Base-by-base conservation (phyloP, 306 rosid species). In the Ormosia emarginata region DNA sequence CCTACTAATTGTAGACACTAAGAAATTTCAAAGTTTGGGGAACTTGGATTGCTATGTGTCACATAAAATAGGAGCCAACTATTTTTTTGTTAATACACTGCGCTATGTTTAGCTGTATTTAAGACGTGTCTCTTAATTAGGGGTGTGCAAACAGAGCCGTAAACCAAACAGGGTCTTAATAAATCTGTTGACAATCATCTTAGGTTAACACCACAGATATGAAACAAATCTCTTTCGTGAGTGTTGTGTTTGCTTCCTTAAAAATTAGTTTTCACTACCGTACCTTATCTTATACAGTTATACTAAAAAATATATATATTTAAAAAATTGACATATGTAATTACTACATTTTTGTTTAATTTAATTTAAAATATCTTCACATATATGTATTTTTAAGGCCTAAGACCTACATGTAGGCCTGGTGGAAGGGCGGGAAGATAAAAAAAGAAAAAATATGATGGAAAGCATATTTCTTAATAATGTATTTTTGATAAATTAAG, bases 1-100 rank as follows among this genome's bases (percentile, higher is more conserved):
- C 57, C 37, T 36, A 41, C n/a, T 39, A 40, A 64, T 33, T 77
- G 82, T 70, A 36, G 82, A 82, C 72, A 67, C 61, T 47, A 10
- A 5, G 24, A 69, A 79, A 52, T 63, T 64, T 80, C 80, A 79
- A 75, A 55, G 12, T 33, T 6, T 4, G 36, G 14, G 61, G 30
- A 43, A 55, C 30, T 76, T 58, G 55, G 36, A 50, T 33, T 37
- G 24, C 2, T 32, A 32, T 34, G 67, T 62, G 34, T 73, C 34
- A 50, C 67, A 43, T 5, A 24, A 73, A 77, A 11, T 53, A 44
- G 83, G 59, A 46, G 32, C 49, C 49, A 52, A 50, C 44, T 15
- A 32, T 24, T n/a, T 4, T 10, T 75, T 5, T 68, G 24, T 32
- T 36, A 50, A 34, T 68, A 10, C 3, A 6, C 0, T 29, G 61